Evolutionary conservation across 1,284 basidiomycete species (phyloP).

Genomic region (Fomitopsis pinicola): DNA sequence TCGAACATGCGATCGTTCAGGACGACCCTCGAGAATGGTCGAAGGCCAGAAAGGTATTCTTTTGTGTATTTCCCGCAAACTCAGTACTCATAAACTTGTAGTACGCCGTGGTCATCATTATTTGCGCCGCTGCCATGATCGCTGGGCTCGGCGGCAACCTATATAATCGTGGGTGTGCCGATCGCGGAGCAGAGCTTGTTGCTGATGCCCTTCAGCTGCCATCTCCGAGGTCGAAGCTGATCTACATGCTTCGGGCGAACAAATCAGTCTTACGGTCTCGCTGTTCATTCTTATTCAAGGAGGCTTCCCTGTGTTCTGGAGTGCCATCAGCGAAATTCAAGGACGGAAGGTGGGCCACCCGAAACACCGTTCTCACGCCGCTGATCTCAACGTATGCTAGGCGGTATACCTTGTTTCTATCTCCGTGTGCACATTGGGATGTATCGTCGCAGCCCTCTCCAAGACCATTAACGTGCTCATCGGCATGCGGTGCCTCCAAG

Average conservation of each 20-base stretch:
- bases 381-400: conserved; percentile 28
- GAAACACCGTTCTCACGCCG: not conserved
- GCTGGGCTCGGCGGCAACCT: conserved; percentile 67
- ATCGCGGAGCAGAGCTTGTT: conserved; percentile 1
- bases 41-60: conserved; percentile 52
- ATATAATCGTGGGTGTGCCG: conserved; percentile 53
- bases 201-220: conserved; percentile 36
- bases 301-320: conserved; percentile 65
- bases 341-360: conserved; percentile 64
- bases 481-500: conserved; percentile 68
- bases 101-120: conserved; percentile 43
- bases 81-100: not conserved
- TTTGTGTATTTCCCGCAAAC: not conserved
- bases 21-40: conserved; percentile 82
- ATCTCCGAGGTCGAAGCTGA: conserved; percentile 64
- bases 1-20: conserved; percentile 62
- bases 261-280: conserved; percentile 73
- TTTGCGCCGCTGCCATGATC: conserved; percentile 60
- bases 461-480: conserved; percentile 69
- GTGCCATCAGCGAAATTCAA: conserved; percentile 69
- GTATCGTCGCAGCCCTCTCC: conserved; percentile 58
- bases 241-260: conserved; percentile 58
- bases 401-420: conserved; percentile 63
- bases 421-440: conserved; percentile 57
- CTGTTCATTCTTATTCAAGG: conserved; percentile 82